Base-by-base conservation (phyloP, 2,329 filamentous ascomycete genomes). In the Penicillium concentricum region DNA sequence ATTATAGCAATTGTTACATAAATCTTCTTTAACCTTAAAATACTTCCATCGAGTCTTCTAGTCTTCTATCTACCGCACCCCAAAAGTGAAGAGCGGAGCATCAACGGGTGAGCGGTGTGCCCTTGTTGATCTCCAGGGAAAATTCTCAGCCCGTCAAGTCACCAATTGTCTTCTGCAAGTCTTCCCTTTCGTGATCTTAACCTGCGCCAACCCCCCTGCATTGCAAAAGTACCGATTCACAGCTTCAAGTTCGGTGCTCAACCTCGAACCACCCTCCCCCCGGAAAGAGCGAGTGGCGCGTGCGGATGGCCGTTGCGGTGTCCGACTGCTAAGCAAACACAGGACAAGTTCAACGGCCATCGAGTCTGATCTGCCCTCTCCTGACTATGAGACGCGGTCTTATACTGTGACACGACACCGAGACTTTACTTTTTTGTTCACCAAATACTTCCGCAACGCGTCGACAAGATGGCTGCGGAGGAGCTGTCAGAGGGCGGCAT, bases 401-500 rank as follows among this genome's bases (percentile, higher is more conserved):
- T 20, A 6, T 8, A 42, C 26, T 47, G 18, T 56, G 42, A 46
- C 3, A 52, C 41, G 8, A 35, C n/a, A 24, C 44, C 20, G 43
- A 48, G 32, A 34, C 5, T 22, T 30, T 5, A 46, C 13, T 35
- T 46, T 30, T 44, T 34, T 41, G n/a, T 41, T 51, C 39, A 18
- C 39, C 15, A 35, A 39, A 37, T 30, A 35, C 22, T 51, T 38
- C 35, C 26, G 51, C 37, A 50, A 48, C 52, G 49, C 45, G 58
- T 53, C 38, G 39, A 45, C 55, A 55, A 58, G 24, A 75, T 75
- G 73, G 68, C 69, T 46, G 66, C 69, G 30, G 69, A 72, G 61
- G 71, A 72, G 58, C 61, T 74, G 47, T 70, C 70, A 26, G 72
- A 72, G 57, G 67, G 68, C 58, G 71, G 71, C 57, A 73, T 76